Evolutionary conservation across 169 alveolate genomes (phyloP), one percentile per base, ranked within the genome.

Genomic region (Plasmodium vinckei): DNA sequence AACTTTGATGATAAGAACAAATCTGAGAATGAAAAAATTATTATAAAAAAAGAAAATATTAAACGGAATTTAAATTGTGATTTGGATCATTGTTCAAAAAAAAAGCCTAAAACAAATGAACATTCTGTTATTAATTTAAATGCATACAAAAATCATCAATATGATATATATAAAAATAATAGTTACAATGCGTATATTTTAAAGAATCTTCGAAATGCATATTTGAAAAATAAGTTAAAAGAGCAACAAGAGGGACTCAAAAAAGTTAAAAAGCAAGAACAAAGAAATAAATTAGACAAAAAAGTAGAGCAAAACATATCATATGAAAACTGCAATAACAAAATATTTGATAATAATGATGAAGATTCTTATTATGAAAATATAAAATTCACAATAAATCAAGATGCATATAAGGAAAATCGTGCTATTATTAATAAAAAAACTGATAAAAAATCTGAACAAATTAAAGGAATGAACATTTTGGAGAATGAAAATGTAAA

Each of bases 141-240:
- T 67, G 53, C 68, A 51, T 82, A 67, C 39, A 82, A 82, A 82
- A 82, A 82, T 56, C 67, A 15, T 27, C 46, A 33, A 19, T 39
- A 61, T 23, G 90, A 82, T 17, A 53, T 67, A 17, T 61, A 39
- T 51, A 67, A 46, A 67, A 67, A 82, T 82, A 82, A 82, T 61
- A 67, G 72, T 61, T 82, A 82, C 25, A 82, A 82, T 61, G 57
- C 84, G 25, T 82, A 82, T 71, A 54, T 82, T 67, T 67, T 82
- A 60, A 65, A 82, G 21, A 82, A 46, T 15, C 71, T 82, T 17
- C 79, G 68, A 12, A 47, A 82, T 67, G 53, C 84, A 9, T 82
- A 82, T 70, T 47, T 82, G 23, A 49, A 33, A 67, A 54, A 67
- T 46, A 82, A 82, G 53, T 54, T 82, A 49, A 82, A 67, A 47